Percentiles rank a stretch among this genome's conserved stretches.
Conservation (phyloP, 768 basidiomycete genomes). For the Suillus hirtellus region DNA sequence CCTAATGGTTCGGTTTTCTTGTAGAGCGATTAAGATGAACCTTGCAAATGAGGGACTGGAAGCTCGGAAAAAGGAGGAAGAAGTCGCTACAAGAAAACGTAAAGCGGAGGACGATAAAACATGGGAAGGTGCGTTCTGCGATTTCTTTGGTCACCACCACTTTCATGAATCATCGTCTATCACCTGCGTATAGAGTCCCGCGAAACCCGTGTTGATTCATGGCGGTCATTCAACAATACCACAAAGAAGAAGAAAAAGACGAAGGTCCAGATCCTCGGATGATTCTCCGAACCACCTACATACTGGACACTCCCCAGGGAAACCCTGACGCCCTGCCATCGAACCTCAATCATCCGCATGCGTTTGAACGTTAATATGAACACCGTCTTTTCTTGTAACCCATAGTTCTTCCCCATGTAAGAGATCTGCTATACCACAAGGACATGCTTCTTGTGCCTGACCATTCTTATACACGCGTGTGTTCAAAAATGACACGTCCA, state of each 20-base stretch:
- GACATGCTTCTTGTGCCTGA: neutral
- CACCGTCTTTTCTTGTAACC: neutral
- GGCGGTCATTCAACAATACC: slow-evolving; percentile 68
- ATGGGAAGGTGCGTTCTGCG: slow-evolving; percentile 74
- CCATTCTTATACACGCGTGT: no score
- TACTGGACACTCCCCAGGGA: neutral
- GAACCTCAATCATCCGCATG: neutral
- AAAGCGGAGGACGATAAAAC: slow-evolving; percentile 85
- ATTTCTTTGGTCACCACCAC: neutral
- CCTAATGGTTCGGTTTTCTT: slow-evolving; percentile 5
- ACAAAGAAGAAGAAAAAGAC: slow-evolving; percentile 85
- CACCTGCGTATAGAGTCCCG: slow-evolving; percentile 30
- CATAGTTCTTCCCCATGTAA: neutral
- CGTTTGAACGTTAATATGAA: neutral
- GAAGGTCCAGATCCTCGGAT: slow-evolving; percentile 69
- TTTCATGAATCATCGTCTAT: slow-evolving; percentile 1
- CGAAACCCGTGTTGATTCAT: slow-evolving; percentile 82
- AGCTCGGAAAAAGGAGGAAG: slow-evolving; percentile 91
- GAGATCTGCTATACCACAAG: neutral
- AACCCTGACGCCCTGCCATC: neutral
- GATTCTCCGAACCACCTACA: slow-evolving; percentile 20
- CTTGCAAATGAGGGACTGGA: slow-evolving; percentile 90
- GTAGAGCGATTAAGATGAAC: slow-evolving; percentile 85
- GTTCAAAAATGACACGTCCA: neutral
- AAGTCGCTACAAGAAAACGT: slow-evolving; percentile 71